Conservation (phyloP, 345 rosid species). For the Populus alba region DNA sequence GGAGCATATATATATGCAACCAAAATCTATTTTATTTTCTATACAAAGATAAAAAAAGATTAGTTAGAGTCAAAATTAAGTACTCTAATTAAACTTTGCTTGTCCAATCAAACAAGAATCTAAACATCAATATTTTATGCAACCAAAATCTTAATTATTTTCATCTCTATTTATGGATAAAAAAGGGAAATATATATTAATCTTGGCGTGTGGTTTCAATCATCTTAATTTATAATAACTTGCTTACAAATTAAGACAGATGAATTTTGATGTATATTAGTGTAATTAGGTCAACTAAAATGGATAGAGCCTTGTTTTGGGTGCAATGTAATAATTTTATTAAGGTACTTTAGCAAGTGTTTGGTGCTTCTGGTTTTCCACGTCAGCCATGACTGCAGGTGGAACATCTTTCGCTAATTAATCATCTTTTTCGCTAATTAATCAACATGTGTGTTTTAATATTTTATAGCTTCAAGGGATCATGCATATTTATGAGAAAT, state of each 20-base stretch:
- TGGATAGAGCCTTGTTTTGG: conserved; percentile 11
- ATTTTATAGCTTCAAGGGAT: too few species aligned
- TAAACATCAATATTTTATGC: conserved; percentile 2
- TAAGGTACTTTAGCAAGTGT: neutral
- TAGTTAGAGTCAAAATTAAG: neutral
- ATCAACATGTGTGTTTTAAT: too few species aligned
- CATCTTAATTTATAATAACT: conserved; percentile 23
- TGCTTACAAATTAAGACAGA: conserved; percentile 27
- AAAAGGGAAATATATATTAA: neutral
- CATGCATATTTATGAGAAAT: too few species aligned
- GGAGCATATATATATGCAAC: neutral
- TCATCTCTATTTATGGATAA: neutral
- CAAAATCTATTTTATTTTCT: too few species aligned
- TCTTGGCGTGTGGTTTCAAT: conserved; percentile 34
- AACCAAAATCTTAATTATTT: conserved; percentile 8
- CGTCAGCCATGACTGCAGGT: conserved; percentile 10
- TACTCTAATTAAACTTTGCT: neutral
- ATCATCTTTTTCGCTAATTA: too few species aligned
- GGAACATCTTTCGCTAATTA: neutral
- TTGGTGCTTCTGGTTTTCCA: neutral
- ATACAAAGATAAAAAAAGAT: neutral
- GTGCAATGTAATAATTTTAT: neutral
- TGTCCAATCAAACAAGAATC: conserved; percentile 5
- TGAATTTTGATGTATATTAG: neutral
- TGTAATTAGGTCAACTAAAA: conserved; percentile 31